Evolutionary conservation across 208 protist species (phyloP), one percentile per base, ranked within the genome.

Genomic region (Leishmania tarentolae): DNA sequence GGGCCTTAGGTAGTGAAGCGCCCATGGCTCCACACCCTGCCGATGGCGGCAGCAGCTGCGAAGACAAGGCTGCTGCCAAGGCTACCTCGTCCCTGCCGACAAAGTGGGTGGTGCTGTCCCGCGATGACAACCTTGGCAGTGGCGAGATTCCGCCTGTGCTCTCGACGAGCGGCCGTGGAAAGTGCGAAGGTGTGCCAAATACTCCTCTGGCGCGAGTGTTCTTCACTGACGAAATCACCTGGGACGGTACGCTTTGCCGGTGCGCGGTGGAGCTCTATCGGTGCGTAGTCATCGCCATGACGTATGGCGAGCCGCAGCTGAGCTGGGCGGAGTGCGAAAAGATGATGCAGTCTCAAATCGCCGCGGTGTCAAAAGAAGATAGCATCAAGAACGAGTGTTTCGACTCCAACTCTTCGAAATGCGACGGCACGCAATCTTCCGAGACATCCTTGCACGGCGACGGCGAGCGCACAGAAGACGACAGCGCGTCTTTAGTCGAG

Each of bases 211-310:
- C 87, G 9, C 82, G 75, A 1, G 31, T 93, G 24, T 52, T 84
- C 56, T 96, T 94, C 78, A 53, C 59, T 0, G 61, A 24, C 5
- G 69, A 56, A 9, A 66, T 93, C 37, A 86, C 88, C 1, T 91
- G 82, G 50, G 88, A 97, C 35, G 87, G 87, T 0, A n/a, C n/a
- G 17, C 28, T 50, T 37, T 97, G 94, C 78, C 76, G 47, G 13
- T 91, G 85, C 28, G 87, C 87, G 24, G 92, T 97, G 42, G 86
- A 88, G 76, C 47, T 97, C n/a, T 90, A 91, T 71, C 92, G 92
- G 42, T 87, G 82, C 70, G 87, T 97, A 44, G 86, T 94, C 44
- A 75, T 89, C 7, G 90, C 90, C 8, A 77, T 94, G 37, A 35
- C 76, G 9, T 77, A 81, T 24, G 77, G 83, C 0, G 76, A 87